phyloP scores from a whole-genome alignment of 2,329 filamentous ascomycete genomes.

The Colletotrichum simmondsii region DNA sequence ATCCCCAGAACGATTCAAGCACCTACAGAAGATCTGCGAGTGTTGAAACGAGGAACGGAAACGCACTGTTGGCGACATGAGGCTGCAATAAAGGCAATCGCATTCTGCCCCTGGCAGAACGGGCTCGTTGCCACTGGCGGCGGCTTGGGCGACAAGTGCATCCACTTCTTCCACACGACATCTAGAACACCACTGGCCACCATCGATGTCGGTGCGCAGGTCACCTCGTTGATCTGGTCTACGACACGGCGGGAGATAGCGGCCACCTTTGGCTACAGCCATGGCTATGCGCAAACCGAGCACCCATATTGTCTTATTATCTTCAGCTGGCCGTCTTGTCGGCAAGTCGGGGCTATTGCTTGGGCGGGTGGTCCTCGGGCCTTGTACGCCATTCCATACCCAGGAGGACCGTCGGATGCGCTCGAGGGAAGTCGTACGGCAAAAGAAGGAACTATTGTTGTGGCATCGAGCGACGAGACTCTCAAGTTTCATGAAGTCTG shows the following conservation, averaged over 20 bases:
- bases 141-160: constrained; percentile 92
- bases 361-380: constrained; percentile 85
- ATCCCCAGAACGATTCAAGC: constrained; percentile 43
- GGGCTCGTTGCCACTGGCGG: constrained; percentile 90
- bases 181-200: constrained; percentile 88
- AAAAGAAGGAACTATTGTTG: constrained; percentile 76
- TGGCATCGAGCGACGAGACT: constrained; percentile 90
- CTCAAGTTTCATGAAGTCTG: constrained; percentile 98
- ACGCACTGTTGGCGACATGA: constrained; percentile 81
- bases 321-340: constrained; percentile 94
- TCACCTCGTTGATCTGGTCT: constrained; percentile 93
- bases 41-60: constrained; percentile 66
- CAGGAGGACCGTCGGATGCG: constrained; percentile 55
- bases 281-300: constrained; percentile 78
- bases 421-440: constrained; percentile 33
- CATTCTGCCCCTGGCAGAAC: constrained; percentile 94
- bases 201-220: constrained; percentile 92
- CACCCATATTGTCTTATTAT: constrained; percentile 91
- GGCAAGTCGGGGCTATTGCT: constrained; percentile 84
- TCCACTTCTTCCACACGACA: constrained; percentile 92
- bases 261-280: constrained; percentile 79
- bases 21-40: constrained; percentile 51
- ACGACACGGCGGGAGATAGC: constrained; percentile 86
- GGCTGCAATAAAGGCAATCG: constrained; percentile 95
- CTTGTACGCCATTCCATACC: constrained; percentile 88